Evolutionary conservation across 2,329 filamentous ascomycete species (phyloP).

Genomic region (Trichoderma asperellum): DNA sequence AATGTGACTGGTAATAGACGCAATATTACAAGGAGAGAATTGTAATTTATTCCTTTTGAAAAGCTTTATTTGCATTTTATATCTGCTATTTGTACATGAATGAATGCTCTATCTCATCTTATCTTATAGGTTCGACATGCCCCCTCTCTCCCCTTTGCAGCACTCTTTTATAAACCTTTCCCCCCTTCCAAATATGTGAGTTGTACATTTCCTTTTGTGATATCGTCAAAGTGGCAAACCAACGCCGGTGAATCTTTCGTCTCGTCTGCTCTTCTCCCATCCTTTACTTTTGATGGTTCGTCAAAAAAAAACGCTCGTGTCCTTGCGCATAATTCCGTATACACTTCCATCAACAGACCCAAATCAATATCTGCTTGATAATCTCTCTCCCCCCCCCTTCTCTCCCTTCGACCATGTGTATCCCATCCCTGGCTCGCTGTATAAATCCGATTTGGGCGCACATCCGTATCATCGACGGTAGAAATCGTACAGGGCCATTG

Average conservation of each 20-base stretch:
- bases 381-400: background rate
- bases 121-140: background rate
- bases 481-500: too few species aligned
- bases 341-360: background rate
- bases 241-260: background rate
- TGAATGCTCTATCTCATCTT: background rate
- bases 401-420: too few species aligned
- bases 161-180: background rate
- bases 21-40: background rate
- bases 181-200: background rate
- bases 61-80: background rate
- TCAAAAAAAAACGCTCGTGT: background rate
- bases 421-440: too few species aligned
- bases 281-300: background rate
- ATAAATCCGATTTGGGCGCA: too few species aligned
- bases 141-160: background rate
- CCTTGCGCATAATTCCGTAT: too few species aligned
- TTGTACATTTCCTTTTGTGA: conserved; percentile 19
- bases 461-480: too few species aligned
- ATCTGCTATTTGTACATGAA: conserved; percentile 15
- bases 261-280: background rate
- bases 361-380: background rate
- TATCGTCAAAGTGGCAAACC: conserved; percentile 3
- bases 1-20: background rate
- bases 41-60: background rate